Evolutionary conservation across 192 early-diverging fungal genomes (phyloP).

Genomic region (Backusella tuberculispora): DNA sequence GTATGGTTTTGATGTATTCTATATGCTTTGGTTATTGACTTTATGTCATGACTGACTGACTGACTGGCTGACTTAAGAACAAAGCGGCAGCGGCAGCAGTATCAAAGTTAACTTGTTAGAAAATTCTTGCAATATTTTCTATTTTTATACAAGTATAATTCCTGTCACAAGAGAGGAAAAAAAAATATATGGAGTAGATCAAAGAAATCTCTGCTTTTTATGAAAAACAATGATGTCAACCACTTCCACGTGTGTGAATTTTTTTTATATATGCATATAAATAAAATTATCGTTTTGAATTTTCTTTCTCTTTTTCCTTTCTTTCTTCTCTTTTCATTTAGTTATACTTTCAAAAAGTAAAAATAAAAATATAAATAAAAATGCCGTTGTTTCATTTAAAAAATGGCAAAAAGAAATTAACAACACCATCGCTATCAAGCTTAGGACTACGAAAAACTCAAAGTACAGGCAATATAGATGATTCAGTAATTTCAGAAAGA

Average conservation of each 20-base stretch:
- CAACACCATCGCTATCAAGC: neutral
- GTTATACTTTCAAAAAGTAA: neutral
- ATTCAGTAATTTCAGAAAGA: neutral
- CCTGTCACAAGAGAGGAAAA: too few relatives aligned
- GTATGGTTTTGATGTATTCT: too few relatives aligned
- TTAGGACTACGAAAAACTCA: constrained; percentile 1
- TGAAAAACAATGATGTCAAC: constrained; percentile 2
- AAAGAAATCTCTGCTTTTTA: too few relatives aligned
- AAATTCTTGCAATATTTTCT: too few relatives aligned
- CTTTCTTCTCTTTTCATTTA: neutral
- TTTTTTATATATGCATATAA: neutral
- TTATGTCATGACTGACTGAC: too few relatives aligned
- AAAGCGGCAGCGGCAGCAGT: too few relatives aligned
- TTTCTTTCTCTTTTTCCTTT: neutral
- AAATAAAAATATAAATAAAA: neutral
- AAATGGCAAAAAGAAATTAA: constrained; percentile 5
- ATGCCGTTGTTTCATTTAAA: constrained; percentile 23
- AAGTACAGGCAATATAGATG: constrained; percentile 2
- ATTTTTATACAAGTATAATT: too few relatives aligned
- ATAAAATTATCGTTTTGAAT: neutral
- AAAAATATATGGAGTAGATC: too few relatives aligned
- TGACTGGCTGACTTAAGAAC: too few relatives aligned
- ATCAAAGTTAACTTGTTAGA: too few relatives aligned
- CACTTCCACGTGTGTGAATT: constrained; percentile 10
- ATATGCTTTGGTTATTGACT: too few relatives aligned